Evolutionary conservation across 495 filamentous ascomycete species (phyloP).

Genomic region (Xylaria scruposa): DNA sequence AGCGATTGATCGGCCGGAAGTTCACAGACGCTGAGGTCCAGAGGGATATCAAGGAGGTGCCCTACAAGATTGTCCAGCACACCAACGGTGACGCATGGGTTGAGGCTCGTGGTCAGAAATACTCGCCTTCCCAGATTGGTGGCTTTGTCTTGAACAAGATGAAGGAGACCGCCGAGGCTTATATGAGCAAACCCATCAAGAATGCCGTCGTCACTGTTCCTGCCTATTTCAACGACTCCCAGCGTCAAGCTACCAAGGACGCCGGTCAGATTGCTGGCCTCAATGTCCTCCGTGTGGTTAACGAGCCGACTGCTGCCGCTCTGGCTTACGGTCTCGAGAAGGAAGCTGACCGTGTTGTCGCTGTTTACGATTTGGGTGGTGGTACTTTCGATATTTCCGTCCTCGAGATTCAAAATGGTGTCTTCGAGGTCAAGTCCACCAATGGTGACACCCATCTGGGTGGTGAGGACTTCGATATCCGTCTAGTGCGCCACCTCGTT

Average conservation of each 20-base stretch:
- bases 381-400: slow-evolving; percentile 99
- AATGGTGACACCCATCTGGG: slow-evolving; percentile 98
- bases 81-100: slow-evolving; percentile 98
- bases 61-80: slow-evolving; percentile 99
- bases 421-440: slow-evolving; percentile 98
- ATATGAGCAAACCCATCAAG: slow-evolving; percentile 86
- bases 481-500: slow-evolving; percentile 92
- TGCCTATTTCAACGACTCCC: slow-evolving; percentile 98
- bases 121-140: slow-evolving; percentile 98
- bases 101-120: slow-evolving; percentile 92
- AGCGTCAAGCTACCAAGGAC: slow-evolving; percentile 97
- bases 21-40: slow-evolving; percentile 96
- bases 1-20: slow-evolving; percentile 99
- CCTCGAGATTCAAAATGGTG: slow-evolving; percentile 95
- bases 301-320: slow-evolving; percentile 94
- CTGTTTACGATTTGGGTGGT: slow-evolving; percentile 97
- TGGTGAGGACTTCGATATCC: slow-evolving; percentile 98
- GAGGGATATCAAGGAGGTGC: slow-evolving; percentile 97
- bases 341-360: slow-evolving; percentile 87
- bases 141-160: slow-evolving; percentile 97
- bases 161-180: slow-evolving; percentile 96
- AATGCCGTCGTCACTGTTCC: slow-evolving; percentile 97
- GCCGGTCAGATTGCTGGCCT: slow-evolving; percentile 95
- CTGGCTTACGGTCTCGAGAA: slow-evolving; percentile 96
- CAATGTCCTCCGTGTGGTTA: slow-evolving; percentile 95